Conservation (phyloP, 129 eudicot genomes). For the Saussurea involucrata region DNA sequence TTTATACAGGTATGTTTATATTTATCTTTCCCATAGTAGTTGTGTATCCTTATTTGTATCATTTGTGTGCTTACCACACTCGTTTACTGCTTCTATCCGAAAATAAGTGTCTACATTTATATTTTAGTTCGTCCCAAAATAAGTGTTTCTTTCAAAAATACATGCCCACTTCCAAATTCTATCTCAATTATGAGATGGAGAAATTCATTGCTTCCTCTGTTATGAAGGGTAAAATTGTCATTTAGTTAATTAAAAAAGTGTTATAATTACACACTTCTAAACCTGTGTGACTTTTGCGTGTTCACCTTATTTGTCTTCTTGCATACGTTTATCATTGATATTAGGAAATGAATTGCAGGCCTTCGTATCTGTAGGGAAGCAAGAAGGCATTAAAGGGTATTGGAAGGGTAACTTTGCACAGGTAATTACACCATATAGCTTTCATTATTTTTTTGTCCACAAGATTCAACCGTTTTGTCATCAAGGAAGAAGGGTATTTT, state of each 20-base stretch:
- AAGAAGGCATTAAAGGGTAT: slow-evolving; percentile 86
- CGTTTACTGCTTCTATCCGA: not conserved
- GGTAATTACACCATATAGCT: slow-evolving; percentile 33
- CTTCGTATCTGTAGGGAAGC: slow-evolving; percentile 62
- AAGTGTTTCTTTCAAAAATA: no score
- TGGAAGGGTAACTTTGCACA: slow-evolving; percentile 99
- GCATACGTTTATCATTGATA: not conserved
- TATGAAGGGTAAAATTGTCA: not conserved
- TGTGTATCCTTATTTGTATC: not conserved
- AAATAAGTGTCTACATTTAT: no score
- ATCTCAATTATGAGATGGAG: not conserved
- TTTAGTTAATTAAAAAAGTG: not conserved
- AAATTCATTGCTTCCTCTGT: not conserved
- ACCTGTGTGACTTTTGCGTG: not conserved
- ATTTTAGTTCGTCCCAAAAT: not conserved
- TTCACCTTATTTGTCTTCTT: not conserved
- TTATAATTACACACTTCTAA: not conserved
- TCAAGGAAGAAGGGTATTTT: not conserved
- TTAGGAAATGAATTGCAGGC: slow-evolving; percentile 48
- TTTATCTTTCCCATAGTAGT: not conserved
- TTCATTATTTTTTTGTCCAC: not conserved
- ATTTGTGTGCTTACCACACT: not conserved
- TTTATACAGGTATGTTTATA: slow-evolving; percentile 57
- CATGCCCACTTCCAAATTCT: not conserved
- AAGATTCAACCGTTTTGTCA: no score